Evolutionary conservation across 1,284 basidiomycete species (phyloP).

Genomic region (Golubevia pallescens): DNA sequence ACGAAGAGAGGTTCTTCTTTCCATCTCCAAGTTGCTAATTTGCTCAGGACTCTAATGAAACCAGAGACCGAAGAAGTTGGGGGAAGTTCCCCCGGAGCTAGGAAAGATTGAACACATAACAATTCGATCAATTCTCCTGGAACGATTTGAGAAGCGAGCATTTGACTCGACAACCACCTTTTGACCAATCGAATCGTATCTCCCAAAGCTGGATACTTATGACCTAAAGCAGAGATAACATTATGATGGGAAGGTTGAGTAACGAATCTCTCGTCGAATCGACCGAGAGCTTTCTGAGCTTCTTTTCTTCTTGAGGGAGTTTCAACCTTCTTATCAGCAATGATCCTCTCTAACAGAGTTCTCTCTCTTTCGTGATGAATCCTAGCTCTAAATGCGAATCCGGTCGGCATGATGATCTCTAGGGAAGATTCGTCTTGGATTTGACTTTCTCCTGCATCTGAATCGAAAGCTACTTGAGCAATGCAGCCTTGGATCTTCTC

Average conservation of each 20-base stretch:
- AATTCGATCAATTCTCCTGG: constrained; percentile 82
- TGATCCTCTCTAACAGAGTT: constrained; percentile 76
- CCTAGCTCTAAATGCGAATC: constrained; percentile 83
- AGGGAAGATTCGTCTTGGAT: constrained; percentile 77
- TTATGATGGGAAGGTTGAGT: constrained; percentile 84
- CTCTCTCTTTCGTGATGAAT: constrained; percentile 89
- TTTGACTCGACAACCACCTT: constrained; percentile 89
- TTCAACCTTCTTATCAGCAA: constrained; percentile 65
- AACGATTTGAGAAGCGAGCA: constrained; percentile 77
- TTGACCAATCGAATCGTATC: constrained; percentile 86
- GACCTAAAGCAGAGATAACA: constrained; percentile 78
- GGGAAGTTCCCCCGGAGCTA: constrained; percentile 60
- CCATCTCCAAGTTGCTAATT: constrained; percentile 83
- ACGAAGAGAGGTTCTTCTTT: constrained; percentile 68
- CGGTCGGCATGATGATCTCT: constrained; percentile 79
- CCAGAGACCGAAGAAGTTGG: constrained; percentile 71
- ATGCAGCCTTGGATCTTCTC: constrained; percentile 22
- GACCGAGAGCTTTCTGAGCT: constrained; percentile 72
- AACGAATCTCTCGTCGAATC: constrained; percentile 76
- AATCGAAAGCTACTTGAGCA: constrained; percentile 37
- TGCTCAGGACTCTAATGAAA: constrained; percentile 77
- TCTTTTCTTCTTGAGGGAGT: constrained; percentile 66
- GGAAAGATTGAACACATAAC: constrained; percentile 73
- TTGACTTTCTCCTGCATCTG: constrained; percentile 66
- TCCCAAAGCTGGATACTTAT: constrained; percentile 79